These are phyloP conservation scores for Bremia lactucae DNA, from an alignment of 352 stramenopile species.

Conservation along the genomic window DNA sequence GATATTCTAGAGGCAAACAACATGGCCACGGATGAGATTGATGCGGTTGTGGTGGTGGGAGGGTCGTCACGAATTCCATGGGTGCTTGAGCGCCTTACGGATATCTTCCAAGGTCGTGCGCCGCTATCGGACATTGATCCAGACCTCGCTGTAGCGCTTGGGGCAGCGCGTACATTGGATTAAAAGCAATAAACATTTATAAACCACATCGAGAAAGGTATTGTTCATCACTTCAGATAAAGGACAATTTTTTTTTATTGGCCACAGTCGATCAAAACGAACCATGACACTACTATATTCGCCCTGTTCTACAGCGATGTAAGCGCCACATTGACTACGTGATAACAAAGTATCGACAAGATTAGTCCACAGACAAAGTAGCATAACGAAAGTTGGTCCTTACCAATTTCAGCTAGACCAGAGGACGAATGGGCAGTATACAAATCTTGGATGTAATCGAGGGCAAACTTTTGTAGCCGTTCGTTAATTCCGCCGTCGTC, in stretches of 20 bases:
- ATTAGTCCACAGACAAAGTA: not conserved
- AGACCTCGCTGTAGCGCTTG: constrained; percentile 56
- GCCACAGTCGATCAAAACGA: too few species aligned
- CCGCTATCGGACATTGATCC: constrained; percentile 52
- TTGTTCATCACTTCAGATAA: not conserved
- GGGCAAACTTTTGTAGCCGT: constrained; percentile 40
- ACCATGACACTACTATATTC: too few species aligned
- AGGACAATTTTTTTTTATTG: not conserved
- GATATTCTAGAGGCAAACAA: constrained; percentile 46
- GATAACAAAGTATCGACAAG: not conserved
- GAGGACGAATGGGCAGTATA: constrained; percentile 27
- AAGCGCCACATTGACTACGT: constrained; percentile 21
- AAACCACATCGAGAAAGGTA: too few species aligned
- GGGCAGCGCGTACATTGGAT: constrained; percentile 42
- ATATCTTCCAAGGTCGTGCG: constrained; percentile 34
- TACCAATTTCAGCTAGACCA: constrained; percentile 38
- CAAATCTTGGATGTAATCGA: constrained; percentile 28
- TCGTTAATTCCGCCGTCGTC: constrained; percentile 50
- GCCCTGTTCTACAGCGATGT: constrained; percentile 26
- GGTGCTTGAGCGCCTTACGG: constrained; percentile 31
- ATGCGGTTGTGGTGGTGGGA: constrained; percentile 49
- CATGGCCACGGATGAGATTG: constrained; percentile 40
- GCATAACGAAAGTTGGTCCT: not conserved
- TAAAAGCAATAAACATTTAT: constrained; percentile 29
- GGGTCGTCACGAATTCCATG: constrained; percentile 49